A percentile compares a stretch with the other conserved stretches of the same genome.
These are phyloP conservation scores for Exophiala mesophila DNA, from an alignment of 2,329 filamentous ascomycete genomes.

Conservation along the genomic window DNA sequence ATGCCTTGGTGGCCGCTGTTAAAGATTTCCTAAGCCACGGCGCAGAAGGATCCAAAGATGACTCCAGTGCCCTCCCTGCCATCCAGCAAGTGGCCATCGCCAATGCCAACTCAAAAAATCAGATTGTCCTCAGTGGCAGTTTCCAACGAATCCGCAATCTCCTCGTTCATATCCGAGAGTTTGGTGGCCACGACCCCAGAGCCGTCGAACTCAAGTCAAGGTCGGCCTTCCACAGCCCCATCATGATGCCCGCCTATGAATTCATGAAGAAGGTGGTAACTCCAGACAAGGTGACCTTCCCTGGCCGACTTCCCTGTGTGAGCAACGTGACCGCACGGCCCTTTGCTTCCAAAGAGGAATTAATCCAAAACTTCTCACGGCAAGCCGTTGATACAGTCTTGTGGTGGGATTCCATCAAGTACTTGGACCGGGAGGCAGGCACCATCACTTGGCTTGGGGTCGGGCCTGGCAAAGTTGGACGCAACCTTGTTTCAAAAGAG, in stretches of 20 bases:
- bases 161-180: slow-evolving; percentile 78
- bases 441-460: slow-evolving; percentile 86
- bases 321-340: slow-evolving; percentile 81
- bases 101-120: slow-evolving; percentile 93
- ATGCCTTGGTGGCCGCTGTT: slow-evolving; percentile 65
- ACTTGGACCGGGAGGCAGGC: slow-evolving; percentile 75
- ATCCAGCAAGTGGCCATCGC: slow-evolving; percentile 86
- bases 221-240: slow-evolving; percentile 81
- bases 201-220: slow-evolving; percentile 83
- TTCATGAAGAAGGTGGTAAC: slow-evolving; percentile 67
- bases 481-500: slow-evolving; percentile 91
- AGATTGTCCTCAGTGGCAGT: slow-evolving; percentile 88
- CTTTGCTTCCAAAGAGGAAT: slow-evolving; percentile 65
- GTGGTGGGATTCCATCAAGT: slow-evolving; percentile 92
- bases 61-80: slow-evolving; percentile 63
- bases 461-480: slow-evolving; percentile 86
- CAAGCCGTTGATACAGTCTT: slow-evolving; percentile 86
- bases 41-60: slow-evolving; percentile 60
- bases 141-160: slow-evolving; percentile 76
- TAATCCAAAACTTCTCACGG: slow-evolving; percentile 73
- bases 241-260: slow-evolving; percentile 79
- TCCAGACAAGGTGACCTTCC: slow-evolving; percentile 64
- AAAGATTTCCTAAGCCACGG: slow-evolving; percentile 71
- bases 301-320: slow-evolving; percentile 69
- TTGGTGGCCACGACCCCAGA: slow-evolving; percentile 84